Conservation (phyloP, 2,329 filamentous ascomycete species). For the Chaetomiaceae sp. region DNA sequence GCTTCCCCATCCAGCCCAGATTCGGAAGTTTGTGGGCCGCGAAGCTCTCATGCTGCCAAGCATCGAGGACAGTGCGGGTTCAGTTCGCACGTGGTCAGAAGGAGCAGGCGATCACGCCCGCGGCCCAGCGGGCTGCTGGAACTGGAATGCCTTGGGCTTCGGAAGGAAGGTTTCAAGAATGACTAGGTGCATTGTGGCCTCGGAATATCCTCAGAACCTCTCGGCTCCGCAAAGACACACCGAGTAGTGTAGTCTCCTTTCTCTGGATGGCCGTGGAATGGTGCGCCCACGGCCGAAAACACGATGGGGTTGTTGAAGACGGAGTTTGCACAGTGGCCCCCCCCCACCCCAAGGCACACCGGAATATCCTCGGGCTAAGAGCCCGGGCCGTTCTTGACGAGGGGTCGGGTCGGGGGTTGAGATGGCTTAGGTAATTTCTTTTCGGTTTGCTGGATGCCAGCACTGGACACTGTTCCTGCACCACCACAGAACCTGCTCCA, state of each 20-base stretch:
- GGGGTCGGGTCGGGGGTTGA: background rate
- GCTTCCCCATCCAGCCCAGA: conserved; percentile 2
- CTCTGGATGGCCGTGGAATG: too few relatives aligned
- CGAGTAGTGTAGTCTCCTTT: too few relatives aligned
- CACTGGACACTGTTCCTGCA: conserved; percentile 20
- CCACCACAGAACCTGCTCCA: conserved; percentile 19
- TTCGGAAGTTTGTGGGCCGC: conserved; percentile 6
- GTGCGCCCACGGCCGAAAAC: too few relatives aligned
- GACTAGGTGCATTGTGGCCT: too few relatives aligned
- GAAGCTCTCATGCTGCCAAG: background rate
- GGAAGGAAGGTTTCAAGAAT: too few relatives aligned
- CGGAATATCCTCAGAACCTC: too few relatives aligned
- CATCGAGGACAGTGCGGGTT: background rate
- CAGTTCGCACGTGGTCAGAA: background rate
- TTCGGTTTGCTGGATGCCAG: conserved; percentile 13
- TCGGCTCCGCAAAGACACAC: too few relatives aligned
- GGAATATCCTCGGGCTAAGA: conserved; percentile 13
- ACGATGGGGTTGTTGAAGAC: too few relatives aligned
- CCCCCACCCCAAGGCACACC: background rate
- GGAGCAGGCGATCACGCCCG: too few relatives aligned
- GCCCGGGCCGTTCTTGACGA: background rate
- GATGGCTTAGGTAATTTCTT: conserved; percentile 22
- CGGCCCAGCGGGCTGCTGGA: too few relatives aligned
- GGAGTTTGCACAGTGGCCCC: too few relatives aligned
- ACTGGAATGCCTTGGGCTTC: too few relatives aligned